Evolutionary conservation across 2,329 filamentous ascomycete genomes (phyloP), one percentile per base, ranked within the genome.

Genomic region (Neopestalotiopsis sp.): DNA sequence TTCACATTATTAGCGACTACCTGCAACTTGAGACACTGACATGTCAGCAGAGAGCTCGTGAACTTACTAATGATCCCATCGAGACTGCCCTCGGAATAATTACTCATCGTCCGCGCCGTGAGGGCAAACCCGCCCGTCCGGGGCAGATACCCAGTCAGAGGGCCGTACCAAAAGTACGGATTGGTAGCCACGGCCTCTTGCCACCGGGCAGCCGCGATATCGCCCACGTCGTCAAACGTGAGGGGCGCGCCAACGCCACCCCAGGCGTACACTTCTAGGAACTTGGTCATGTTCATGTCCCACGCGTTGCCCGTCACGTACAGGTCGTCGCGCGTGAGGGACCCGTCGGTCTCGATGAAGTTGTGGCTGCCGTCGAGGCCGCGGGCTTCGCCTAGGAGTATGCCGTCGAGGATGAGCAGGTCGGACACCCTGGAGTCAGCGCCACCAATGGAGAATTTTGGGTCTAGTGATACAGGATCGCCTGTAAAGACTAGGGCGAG

Each of bases 331-430:
- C 86, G 81, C 0, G 85, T 87, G 53, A 82, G 81, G 63, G 85
- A 87, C 0, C 79, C 82, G 74, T 88, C 86, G 0, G 83, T 79
- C 76, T 88, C 87, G 72, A 87, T 84, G 64, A 85, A 83, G 74
- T 87, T 87, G 74, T 89, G 87, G 2, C 83, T 83, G 20, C 83
- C 83, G n/a, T 76, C 76, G 2, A 88, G 79, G 6, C 85, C 85
- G 58, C 81, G 81, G 0, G 84, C 84, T 28, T 78, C 77, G 4
- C 82, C 78, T 0, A 85, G 74, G 0, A 80, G 70, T 0, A 84
- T 71, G 45, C 84, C 80, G 32, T 79, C 76, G 6, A 84, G 73
- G 6, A 84, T 74, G 68, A 83, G 80, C 24, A 28, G 34, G 7
- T 62, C 5, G 67, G 80, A 77, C 14, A 80, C 78, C 42, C 72